phyloP scores from a whole-genome alignment of 495 filamentous ascomycete species.

The Xylaria scruposa region DNA sequence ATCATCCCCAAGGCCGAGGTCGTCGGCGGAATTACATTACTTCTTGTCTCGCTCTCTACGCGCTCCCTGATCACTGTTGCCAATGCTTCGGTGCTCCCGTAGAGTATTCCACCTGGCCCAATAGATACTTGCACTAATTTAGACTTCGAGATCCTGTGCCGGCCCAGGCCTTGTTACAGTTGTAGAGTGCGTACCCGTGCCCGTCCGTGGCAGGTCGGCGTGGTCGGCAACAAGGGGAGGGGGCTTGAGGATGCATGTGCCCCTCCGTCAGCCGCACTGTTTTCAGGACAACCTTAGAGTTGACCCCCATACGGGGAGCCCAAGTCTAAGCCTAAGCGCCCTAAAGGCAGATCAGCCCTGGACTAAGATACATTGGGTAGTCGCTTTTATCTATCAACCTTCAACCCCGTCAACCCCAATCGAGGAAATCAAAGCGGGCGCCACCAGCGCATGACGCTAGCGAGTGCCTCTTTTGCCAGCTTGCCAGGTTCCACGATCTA shows the following conservation, averaged over 20 bases:
- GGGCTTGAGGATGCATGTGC: neutral
- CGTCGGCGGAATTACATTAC: neutral
- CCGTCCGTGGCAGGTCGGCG: conserved; percentile 18
- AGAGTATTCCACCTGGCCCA: neutral
- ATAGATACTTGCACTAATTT: conserved; percentile 3
- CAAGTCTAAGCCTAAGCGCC: neutral
- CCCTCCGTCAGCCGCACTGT: conserved; percentile 19
- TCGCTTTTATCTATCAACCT: conserved; percentile 1
- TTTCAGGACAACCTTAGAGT: too few species aligned
- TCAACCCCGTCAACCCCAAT: conserved; percentile 6
- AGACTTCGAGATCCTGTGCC: neutral
- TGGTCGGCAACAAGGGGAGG: conserved; percentile 10
- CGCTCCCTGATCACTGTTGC: neutral
- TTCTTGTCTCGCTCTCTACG: neutral
- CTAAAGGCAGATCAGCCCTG: neutral
- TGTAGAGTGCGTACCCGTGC: neutral
- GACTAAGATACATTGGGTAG: neutral
- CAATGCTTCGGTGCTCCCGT: conserved; percentile 11
- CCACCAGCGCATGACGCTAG: conserved; percentile 20
- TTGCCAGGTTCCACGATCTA: conserved; percentile 15
- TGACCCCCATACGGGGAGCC: neutral
- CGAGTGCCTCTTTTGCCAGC: conserved; percentile 9
- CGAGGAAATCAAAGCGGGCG: conserved; percentile 8
- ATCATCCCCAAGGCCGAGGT: neutral
- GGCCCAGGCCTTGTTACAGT: neutral